Percentiles rank a stretch among this genome's conserved stretches.
Evolutionary conservation across 2,329 filamentous ascomycete genomes (phyloP).

Genomic region (Madurella mycetomatis): DNA sequence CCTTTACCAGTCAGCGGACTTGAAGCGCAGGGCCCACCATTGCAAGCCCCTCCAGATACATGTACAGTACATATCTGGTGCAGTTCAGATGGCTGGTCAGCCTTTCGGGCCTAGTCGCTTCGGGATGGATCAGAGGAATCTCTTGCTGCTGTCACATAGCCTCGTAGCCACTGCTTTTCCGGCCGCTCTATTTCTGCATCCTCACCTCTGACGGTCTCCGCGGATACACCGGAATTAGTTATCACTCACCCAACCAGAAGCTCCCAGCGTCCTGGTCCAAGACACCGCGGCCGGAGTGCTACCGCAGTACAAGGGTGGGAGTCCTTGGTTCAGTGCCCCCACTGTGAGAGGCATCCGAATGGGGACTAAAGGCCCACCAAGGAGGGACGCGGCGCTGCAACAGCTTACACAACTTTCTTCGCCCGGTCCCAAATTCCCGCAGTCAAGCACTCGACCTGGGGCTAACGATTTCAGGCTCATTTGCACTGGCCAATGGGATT

Average conservation of each 20-base stretch:
- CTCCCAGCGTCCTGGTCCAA: not conserved
- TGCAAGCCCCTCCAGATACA: not conserved
- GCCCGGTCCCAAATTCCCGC: conserved; percentile 21
- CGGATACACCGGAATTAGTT: conserved; percentile 18
- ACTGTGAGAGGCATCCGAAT: conserved; percentile 8
- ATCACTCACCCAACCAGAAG: not conserved
- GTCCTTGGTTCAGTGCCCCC: conserved; percentile 11
- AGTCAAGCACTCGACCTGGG: conserved; percentile 9
- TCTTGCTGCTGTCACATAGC: not conserved
- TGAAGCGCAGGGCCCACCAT: too few species aligned
- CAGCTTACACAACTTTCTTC: conserved; percentile 12
- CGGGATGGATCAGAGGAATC: not conserved
- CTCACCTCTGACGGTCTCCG: conserved; percentile 14
- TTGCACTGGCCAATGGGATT: conserved; percentile 16
- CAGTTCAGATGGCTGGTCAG: not conserved
- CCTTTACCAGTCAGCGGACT: not conserved
- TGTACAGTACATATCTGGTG: not conserved
- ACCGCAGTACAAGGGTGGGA: too few species aligned
- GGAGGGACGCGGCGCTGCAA: conserved; percentile 6
- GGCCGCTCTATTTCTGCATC: not conserved
- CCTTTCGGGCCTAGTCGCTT: not conserved
- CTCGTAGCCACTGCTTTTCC: not conserved
- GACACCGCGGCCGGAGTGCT: not conserved
- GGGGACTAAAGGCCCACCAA: conserved; percentile 10
- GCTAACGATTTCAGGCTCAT: conserved; percentile 22